These are phyloP conservation scores for Aulographum hederae DNA, from an alignment of 2,329 filamentous ascomycete species.

Conservation along the genomic window DNA sequence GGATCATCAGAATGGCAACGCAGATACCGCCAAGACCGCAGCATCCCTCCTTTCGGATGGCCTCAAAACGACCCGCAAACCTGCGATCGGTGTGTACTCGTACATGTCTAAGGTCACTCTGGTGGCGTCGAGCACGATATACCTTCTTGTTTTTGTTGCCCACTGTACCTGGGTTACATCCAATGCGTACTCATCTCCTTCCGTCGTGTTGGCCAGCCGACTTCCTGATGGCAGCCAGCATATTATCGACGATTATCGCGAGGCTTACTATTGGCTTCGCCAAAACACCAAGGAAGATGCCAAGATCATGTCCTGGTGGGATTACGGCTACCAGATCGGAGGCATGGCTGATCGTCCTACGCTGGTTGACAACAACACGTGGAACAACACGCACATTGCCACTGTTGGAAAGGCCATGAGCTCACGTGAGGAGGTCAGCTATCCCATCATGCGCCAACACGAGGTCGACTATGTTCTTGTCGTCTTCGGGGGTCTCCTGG, in stretches of 20 bases:
- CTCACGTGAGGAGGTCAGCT: constrained; percentile 92
- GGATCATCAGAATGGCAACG: constrained; percentile 23
- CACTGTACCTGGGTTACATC: constrained; percentile 99
- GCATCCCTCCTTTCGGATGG: constrained; percentile 33
- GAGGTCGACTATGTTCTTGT: constrained; percentile 98
- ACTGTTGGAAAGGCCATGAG: constrained; percentile 99
- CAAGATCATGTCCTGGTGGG: constrained; percentile 99
- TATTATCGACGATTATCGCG: constrained; percentile 98
- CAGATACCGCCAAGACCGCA: constrained; percentile 29
- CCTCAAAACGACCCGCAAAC: constrained; percentile 53
- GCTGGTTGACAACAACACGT: constrained; percentile 97
- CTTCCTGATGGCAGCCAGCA: constrained; percentile 90
- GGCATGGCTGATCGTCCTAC: constrained; percentile 97
- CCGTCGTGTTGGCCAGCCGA: constrained; percentile 81
- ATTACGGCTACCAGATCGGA: constrained; percentile 98
- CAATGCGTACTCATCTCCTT: constrained; percentile 95
- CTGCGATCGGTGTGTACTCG: constrained; percentile 69
- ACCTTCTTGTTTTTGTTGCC: constrained; percentile 81
- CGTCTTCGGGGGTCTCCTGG: constrained; percentile 87
- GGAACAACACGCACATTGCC: constrained; percentile 99
- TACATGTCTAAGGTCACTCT: constrained; percentile 64
- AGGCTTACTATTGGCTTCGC: constrained; percentile 98
- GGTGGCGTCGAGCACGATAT: constrained; percentile 52
- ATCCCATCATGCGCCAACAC: constrained; percentile 94
- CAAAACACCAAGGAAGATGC: constrained; percentile 91